A percentile compares a stretch with the other conserved stretches of the same genome.
Conservation (phyloP, 768 basidiomycete species). For the Tulasnella sp. region DNA sequence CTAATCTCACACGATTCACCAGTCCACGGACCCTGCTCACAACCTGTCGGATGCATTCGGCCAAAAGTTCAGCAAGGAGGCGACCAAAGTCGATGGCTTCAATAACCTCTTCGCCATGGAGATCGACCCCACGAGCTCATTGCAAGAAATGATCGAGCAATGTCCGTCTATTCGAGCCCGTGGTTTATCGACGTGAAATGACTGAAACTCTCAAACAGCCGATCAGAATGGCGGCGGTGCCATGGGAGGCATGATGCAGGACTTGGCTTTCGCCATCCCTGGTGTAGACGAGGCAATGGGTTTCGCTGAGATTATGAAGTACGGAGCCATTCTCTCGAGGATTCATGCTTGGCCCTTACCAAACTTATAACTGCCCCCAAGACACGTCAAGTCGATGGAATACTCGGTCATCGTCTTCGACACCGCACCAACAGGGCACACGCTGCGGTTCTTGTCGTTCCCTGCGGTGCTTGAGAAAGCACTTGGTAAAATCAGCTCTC, state of each 20-base stretch:
- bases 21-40: slow-evolving; percentile 99
- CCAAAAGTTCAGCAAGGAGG: slow-evolving; percentile 98
- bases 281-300: slow-evolving; percentile 99
- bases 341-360: background rate
- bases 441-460: slow-evolving; percentile 97
- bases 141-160: slow-evolving; percentile 98
- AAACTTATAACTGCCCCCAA: background rate
- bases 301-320: slow-evolving; percentile 99
- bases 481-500: slow-evolving; percentile 81
- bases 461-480: slow-evolving; percentile 97
- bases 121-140: slow-evolving; percentile 94
- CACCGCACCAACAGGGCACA: slow-evolving; percentile 97
- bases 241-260: slow-evolving; percentile 99
- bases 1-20: background rate
- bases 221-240: slow-evolving; percentile 60
- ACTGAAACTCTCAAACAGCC: slow-evolving; percentile 38
- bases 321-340: slow-evolving; percentile 26
- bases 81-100: slow-evolving; percentile 95
- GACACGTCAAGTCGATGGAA: slow-evolving; percentile 99
- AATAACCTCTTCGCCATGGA: slow-evolving; percentile 98
- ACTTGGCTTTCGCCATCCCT: slow-evolving; percentile 96
- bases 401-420: slow-evolving; percentile 99
- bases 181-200: slow-evolving; percentile 1
- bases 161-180: slow-evolving; percentile 45
- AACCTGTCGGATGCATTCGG: slow-evolving; percentile 98